A percentile compares a stretch with the other conserved stretches of the same genome.
Conservation (phyloP, 257 asterid genomes). For the Euphrasia confusa region DNA sequence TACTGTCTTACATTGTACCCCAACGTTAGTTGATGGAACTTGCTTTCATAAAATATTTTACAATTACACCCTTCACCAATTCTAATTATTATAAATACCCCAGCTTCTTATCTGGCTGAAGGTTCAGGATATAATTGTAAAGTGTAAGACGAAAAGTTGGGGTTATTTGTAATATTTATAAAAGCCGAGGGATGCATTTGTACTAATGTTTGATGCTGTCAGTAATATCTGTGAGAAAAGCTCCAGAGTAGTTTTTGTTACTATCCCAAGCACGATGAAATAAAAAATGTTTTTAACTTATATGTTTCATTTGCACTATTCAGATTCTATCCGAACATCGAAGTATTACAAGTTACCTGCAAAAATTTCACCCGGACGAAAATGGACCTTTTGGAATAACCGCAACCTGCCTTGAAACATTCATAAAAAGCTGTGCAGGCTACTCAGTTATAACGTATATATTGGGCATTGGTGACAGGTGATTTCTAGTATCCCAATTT, state of each 20-base stretch:
- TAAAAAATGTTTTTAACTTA: slow-evolving; percentile 13
- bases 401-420: slow-evolving; percentile 89
- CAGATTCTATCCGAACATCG: slow-evolving; percentile 98
- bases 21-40: no score
- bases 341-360: slow-evolving; percentile 85
- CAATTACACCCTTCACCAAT: no score
- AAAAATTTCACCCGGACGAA: slow-evolving; percentile 88
- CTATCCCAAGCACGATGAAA: slow-evolving; percentile 3
- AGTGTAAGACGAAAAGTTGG: neutral
- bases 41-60: no score
- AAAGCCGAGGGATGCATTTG: neutral
- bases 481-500: slow-evolving; percentile 16
- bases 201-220: neutral
- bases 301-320: slow-evolving; percentile 23
- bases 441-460: slow-evolving; percentile 97
- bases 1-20: no score
- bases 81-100: neutral
- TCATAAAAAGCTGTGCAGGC: slow-evolving; percentile 98
- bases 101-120: neutral
- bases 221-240: neutral
- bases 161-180: neutral
- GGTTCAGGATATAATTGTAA: neutral
- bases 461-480: slow-evolving; percentile 98
- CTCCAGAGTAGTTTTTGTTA: neutral
- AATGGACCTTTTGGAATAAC: slow-evolving; percentile 95